phyloP scores from a whole-genome alignment of 495 filamentous ascomycete species.

The Hapsidospora chrysogenum region DNA sequence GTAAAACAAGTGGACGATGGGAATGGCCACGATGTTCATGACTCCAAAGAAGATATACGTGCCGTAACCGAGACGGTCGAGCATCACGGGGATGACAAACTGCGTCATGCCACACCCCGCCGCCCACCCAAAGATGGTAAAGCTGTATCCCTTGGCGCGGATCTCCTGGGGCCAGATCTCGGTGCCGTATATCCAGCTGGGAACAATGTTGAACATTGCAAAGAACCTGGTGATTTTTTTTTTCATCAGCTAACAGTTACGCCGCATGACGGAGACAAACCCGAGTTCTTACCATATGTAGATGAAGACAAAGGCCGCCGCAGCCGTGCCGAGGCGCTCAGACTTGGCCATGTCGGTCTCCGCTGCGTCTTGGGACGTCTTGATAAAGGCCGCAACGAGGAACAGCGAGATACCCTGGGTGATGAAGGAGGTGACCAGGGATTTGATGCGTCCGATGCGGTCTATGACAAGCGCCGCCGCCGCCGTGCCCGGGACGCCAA shows the following conservation, averaged over 20 bases:
- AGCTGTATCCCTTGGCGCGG: conserved; percentile 54
- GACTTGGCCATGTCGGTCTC: conserved; percentile 5
- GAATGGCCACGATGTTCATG: conserved; percentile 45
- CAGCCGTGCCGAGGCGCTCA: conserved; percentile 38
- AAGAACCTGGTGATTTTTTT: conserved; percentile 7
- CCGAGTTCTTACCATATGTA: conserved; percentile 30
- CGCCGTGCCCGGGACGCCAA: conserved; percentile 8
- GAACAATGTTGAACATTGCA: conserved; percentile 29
- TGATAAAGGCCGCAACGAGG: conserved; percentile 31
- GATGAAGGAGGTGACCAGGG: conserved; percentile 36
- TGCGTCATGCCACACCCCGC: conserved; percentile 51
- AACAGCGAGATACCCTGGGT: conserved; percentile 34
- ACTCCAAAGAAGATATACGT: conserved; percentile 51
- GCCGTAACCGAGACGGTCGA: conserved; percentile 41
- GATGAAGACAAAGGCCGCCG: conserved; percentile 51
- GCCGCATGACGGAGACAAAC: not conserved
- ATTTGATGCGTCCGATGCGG: conserved; percentile 32
- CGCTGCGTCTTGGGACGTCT: conserved; percentile 5
- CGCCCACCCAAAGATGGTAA: conserved; percentile 60
- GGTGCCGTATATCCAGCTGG: conserved; percentile 50
- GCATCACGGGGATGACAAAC: conserved; percentile 47
- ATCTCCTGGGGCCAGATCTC: conserved; percentile 57
- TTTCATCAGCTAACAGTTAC: not conserved
- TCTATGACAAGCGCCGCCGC: conserved; percentile 26
- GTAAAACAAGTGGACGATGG: conserved; percentile 50